Percentiles rank a stretch among this genome's conserved stretches.
Evolutionary conservation across 2,329 filamentous ascomycete genomes (phyloP).

Genomic region (Xylariaceae sp.): DNA sequence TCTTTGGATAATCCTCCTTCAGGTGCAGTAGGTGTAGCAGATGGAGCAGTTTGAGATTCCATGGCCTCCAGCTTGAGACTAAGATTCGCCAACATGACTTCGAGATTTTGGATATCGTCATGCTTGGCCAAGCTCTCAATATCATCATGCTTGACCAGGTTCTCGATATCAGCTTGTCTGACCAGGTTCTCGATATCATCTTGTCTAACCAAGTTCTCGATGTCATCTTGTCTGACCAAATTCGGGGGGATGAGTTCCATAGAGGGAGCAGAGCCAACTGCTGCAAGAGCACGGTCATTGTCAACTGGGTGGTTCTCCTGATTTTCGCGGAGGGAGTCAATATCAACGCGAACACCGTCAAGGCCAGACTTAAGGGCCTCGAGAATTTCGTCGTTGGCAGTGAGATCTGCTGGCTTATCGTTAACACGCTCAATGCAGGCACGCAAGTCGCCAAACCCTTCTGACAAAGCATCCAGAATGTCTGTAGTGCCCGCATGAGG

Average conservation of each 20-base stretch:
- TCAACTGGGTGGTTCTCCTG: constrained; percentile 15
- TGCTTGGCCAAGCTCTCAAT: constrained; percentile 46
- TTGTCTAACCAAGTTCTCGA: constrained; percentile 46
- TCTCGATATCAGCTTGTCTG: no score
- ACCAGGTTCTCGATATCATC: constrained; percentile 84
- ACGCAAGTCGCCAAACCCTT: constrained; percentile 77
- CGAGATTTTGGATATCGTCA: constrained; percentile 81
- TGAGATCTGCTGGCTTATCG: constrained; percentile 78
- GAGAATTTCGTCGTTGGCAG: constrained; percentile 83
- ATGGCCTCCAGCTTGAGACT: constrained; percentile 81
- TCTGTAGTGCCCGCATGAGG: constrained; percentile 74
- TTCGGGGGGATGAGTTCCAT: constrained; percentile 50
- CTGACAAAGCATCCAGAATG: constrained; percentile 84
- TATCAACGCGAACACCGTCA: constrained; percentile 70
- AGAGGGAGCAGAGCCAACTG: constrained; percentile 50
- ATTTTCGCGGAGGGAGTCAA: constrained; percentile 69
- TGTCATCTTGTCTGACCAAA: constrained; percentile 54
- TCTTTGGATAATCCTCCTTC: constrained; percentile 40
- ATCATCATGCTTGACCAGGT: constrained; percentile 56
- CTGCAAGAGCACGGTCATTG: constrained; percentile 32
- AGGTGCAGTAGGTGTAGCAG: constrained; percentile 31
- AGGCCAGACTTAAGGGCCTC: constrained; percentile 84
- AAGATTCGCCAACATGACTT: constrained; percentile 77
- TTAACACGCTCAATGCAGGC: constrained; percentile 73
- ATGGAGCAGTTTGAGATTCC: constrained; percentile 48